Percentiles rank a stretch among this genome's conserved stretches.
Evolutionary conservation across 2,329 filamentous ascomycete species (phyloP).

Genomic region (Neophaeococcomyces mojaviensis): DNA sequence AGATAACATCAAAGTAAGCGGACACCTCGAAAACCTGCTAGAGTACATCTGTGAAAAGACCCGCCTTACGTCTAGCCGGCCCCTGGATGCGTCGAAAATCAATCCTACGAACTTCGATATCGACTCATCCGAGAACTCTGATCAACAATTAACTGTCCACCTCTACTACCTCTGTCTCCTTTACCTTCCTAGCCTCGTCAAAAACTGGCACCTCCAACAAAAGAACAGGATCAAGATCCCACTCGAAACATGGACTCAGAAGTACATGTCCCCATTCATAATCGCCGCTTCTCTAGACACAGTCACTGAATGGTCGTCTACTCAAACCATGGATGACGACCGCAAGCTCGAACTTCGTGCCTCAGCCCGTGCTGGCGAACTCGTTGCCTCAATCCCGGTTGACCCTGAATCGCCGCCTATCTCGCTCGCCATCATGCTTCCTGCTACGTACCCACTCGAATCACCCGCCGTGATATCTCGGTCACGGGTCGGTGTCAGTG

Average conservation of each 20-base stretch:
- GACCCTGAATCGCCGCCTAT: slow-evolving; percentile 82
- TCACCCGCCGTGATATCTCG: slow-evolving; percentile 67
- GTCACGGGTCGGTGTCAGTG: slow-evolving; percentile 77
- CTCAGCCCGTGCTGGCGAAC: slow-evolving; percentile 62
- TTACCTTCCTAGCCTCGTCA: slow-evolving; percentile 69
- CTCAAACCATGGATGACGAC: slow-evolving; percentile 41
- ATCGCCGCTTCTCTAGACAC: slow-evolving; percentile 33
- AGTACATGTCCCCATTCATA: slow-evolving; percentile 47
- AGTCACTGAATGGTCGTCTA: slow-evolving; percentile 35
- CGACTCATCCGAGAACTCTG: slow-evolving; percentile 56
- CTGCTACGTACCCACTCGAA: slow-evolving; percentile 73
- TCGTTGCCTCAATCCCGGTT: slow-evolving; percentile 76
- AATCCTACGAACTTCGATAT: slow-evolving; percentile 57
- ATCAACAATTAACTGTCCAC: slow-evolving; percentile 77
- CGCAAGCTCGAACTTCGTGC: slow-evolving; percentile 59
- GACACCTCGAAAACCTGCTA: slow-evolving; percentile 57
- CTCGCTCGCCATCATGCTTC: slow-evolving; percentile 70
- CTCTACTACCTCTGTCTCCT: slow-evolving; percentile 76
- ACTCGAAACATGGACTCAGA: slow-evolving; percentile 78
- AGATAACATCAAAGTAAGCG: slow-evolving; percentile 66
- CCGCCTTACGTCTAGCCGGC: slow-evolving; percentile 65
- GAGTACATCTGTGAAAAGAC: slow-evolving; percentile 78
- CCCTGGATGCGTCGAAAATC: slow-evolving; percentile 63
- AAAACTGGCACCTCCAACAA: slow-evolving; percentile 76
- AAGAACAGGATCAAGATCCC: slow-evolving; percentile 70